Evolutionary conservation across 768 basidiomycete genomes (phyloP), one percentile per base, ranked within the genome.

Genomic region (Hortiboletus flavorubellus): DNA sequence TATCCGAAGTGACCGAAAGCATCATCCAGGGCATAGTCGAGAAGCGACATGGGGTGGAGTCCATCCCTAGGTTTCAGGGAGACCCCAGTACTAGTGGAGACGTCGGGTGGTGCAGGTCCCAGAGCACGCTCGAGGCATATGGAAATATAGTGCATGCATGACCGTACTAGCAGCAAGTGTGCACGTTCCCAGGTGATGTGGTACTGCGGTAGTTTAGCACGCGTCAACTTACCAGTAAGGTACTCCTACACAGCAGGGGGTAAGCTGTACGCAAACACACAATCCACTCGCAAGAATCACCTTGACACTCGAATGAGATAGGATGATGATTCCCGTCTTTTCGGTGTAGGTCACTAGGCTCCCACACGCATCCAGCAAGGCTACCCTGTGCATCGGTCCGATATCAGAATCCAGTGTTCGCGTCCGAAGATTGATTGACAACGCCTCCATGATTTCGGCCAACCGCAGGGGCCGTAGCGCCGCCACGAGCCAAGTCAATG

Each of bases 281-380:
- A 31, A 26, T 5, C 11, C 21, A 21, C 15, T 14, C 8, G 2
- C 29, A 18, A 8, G 5, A 9, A 29, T 14, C 34, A 56, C 55
- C 46, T 38, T 56, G 16, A 48, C 53, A 9, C 54, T 56, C 8
- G 15, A 41, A 8, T 56, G 53, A 14, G 55, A 41, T 11, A 56
- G 29, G 8, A 55, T 55, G 8, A 56, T 33, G 2, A 47, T 10
- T 2, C 4, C 53, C 18, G 53, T 55, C n/a, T 42, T 37, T 35
- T 42, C 34, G 15, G 5, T 41, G 16, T 55, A 56, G 3, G 55
- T 55, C 21, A 56, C 45, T 3, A 56, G 21, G 21, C 53, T 56
- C n/a, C 55, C 53, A 15, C 55, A 56, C 1, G 55, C 53, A 33
- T 56, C 52, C 40, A 56, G n/a, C 34, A 55, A 38, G 0, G 45